Percentiles rank a stretch among this genome's conserved stretches.
Evolutionary conservation across 2,329 filamentous ascomycete genomes (phyloP).

Genomic region (Tolypocladium sp.): DNA sequence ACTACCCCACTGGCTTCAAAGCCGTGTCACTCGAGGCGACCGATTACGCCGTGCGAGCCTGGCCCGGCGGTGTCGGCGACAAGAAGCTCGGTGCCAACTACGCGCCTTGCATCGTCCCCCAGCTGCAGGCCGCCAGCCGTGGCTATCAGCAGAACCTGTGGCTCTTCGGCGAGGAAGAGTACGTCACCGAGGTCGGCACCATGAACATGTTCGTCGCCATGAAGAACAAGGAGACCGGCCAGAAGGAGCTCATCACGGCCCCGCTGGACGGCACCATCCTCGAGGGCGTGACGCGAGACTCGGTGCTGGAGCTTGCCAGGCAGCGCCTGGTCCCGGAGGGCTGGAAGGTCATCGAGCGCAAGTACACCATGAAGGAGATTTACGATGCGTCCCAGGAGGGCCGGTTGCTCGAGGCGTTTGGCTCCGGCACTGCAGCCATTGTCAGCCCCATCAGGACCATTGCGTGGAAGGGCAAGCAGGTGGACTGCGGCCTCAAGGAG

Average conservation of each 20-base stretch:
- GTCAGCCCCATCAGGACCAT: constrained; percentile 86
- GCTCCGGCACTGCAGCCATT: constrained; percentile 86
- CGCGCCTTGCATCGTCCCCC: constrained; percentile 96
- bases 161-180: constrained; percentile 94
- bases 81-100: constrained; percentile 99
- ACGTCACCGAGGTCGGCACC: constrained; percentile 92
- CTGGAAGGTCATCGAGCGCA: constrained; percentile 82
- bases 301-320: constrained; percentile 73
- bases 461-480: constrained; percentile 72
- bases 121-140: constrained; percentile 80
- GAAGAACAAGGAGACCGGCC: constrained; percentile 75
- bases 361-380: constrained; percentile 85
- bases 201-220: constrained; percentile 97
- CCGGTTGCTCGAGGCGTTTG: constrained; percentile 85
- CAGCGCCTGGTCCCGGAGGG: constrained; percentile 78
- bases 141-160: constrained; percentile 98
- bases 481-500: constrained; percentile 75
- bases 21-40: constrained; percentile 92
- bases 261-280: constrained; percentile 95
- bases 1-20: constrained; percentile 98
- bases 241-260: constrained; percentile 89
- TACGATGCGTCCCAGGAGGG: constrained; percentile 75
- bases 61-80: constrained; percentile 95
- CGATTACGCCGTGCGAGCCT: constrained; percentile 91
- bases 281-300: constrained; percentile 89